Base-by-base conservation (phyloP, 495 filamentous ascomycete species). In the Aspergillus campestris region DNA sequence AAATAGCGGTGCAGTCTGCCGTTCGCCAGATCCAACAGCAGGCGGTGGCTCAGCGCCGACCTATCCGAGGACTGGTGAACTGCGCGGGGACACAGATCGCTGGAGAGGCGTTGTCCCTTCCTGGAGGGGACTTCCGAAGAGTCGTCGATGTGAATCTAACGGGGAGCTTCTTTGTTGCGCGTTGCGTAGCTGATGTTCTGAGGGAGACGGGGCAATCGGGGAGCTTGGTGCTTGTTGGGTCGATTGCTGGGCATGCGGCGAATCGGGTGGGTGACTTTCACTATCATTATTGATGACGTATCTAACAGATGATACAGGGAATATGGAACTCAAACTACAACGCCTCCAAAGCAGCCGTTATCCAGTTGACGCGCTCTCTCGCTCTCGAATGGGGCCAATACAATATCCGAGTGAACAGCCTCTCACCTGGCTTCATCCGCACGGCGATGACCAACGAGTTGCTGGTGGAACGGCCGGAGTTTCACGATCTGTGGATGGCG, bases 31-130 rank as follows among this genome's bases (percentile, higher is more conserved):
- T 62, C 32, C 57, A 78, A 12, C 78, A 85, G 44, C 71, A 77
- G 29, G 74, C 74, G 27, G 71, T 55, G 29, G 31, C 56, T 4
- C 52, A 56, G 9, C 52, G 58, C 28, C 60, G 72, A 48, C 66
- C 75, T 5, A 69, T 88, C 12, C 79, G 89, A 45, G 82, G 90
- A 15, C 68, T 89, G 11, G 75, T 94, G 66, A 89, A 87, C 65
- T 84, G 85, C 43, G 89, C 88, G 29, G 87, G 89, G 52, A 88
- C 94, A 46, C 86, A 87, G 50, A 73, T 72, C 41, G 81, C 78
- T 53, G 65, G 66, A 0, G 59, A 75, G 1, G 81, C 83, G 2
- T 60, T 85, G 46, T n/a, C n/a, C n/a, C n/a, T n/a, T n/a, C n/a
- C n/a, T n/a, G n/a, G n/a, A n/a, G n/a, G n/a, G n/a, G n/a, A n/a